phyloP scores from a whole-genome alignment of 1,284 basidiomycete species.

The Wallemia ichthyophaga region DNA sequence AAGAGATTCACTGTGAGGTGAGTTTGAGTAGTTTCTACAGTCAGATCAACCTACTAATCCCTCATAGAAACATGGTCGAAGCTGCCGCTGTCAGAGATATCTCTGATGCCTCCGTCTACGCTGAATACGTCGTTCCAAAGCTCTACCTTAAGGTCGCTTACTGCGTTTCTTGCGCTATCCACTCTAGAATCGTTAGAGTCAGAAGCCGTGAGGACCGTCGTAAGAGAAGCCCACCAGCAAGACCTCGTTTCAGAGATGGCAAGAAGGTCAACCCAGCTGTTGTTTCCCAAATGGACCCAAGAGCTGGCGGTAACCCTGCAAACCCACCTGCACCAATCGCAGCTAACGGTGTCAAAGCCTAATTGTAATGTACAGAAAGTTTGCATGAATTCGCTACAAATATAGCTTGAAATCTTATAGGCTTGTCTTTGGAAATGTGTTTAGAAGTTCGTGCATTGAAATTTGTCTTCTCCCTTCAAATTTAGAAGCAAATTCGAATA shows the following conservation, averaged over 20 bases:
- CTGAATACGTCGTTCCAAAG: conserved; percentile 92
- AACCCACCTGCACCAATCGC: not conserved
- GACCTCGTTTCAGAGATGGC: not conserved
- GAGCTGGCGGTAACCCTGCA: not conserved
- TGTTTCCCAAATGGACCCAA: not conserved
- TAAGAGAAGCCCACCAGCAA: not conserved
- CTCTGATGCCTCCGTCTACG: conserved; percentile 79
- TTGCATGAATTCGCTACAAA: not conserved
- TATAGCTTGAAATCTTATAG: not conserved
- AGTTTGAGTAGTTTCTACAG: no score
- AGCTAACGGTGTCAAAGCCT: not conserved
- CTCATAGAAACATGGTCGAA: conserved; percentile 67
- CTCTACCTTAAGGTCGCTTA: conserved; percentile 98
- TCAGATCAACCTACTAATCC: no score
- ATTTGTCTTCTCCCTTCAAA: no score
- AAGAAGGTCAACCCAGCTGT: not conserved
- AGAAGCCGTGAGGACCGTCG: not conserved
- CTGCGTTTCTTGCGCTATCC: conserved; percentile 97
- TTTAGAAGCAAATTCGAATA: no score
- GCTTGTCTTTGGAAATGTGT: no score
- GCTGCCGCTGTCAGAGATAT: conserved; percentile 92
- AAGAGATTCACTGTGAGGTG: conserved; percentile 88
- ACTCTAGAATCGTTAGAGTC: conserved; percentile 28
- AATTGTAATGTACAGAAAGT: not conserved
- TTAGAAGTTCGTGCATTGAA: no score